phyloP scores from a whole-genome alignment of 257 asterid genomes.

The Solanum pimpinellifolium region DNA sequence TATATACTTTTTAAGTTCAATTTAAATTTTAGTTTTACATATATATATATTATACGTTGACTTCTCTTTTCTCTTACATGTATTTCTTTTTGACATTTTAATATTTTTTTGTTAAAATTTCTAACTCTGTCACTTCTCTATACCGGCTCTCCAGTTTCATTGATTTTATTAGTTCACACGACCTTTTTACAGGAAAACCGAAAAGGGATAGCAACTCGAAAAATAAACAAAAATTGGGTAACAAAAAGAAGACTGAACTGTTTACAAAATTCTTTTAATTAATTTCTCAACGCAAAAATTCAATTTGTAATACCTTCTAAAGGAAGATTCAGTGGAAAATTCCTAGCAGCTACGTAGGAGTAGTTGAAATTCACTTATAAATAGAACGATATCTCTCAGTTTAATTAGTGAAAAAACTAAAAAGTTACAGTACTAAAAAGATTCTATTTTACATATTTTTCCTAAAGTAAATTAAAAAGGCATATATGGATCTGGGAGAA shows the following conservation, averaged over 20 bases:
- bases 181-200: background rate
- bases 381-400: too few species aligned
- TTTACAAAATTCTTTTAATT: background rate
- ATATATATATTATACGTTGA: too few species aligned
- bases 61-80: background rate
- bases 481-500: background rate
- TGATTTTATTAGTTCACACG: background rate
- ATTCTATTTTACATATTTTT: background rate
- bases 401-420: too few species aligned
- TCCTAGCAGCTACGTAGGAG: background rate
- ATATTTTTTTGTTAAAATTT: too few species aligned
- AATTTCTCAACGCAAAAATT: background rate
- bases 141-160: background rate
- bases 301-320: background rate
- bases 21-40: too few species aligned
- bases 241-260: background rate
- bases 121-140: fast-evolving
- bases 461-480: background rate
- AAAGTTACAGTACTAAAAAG: too few species aligned
- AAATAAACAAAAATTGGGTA: background rate
- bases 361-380: background rate
- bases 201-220: background rate
- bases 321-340: background rate
- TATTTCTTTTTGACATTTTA: background rate
- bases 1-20: too few species aligned